Evolutionary conservation across 176 grass and related monocot genomes (phyloP).

Genomic region (Rhipidocladum racemiflorum): DNA sequence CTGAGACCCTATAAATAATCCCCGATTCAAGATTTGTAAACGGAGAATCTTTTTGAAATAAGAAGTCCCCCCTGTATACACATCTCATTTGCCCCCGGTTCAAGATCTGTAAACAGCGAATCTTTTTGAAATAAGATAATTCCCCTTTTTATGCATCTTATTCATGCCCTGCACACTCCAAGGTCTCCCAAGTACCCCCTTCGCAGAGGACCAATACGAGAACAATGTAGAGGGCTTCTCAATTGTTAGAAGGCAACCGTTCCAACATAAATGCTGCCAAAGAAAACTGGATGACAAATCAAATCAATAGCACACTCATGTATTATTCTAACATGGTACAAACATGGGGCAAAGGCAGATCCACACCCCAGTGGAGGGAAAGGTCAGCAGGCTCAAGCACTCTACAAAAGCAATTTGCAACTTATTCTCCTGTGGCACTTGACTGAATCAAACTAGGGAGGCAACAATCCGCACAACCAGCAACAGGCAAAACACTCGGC

Average conservation of each 20-base stretch:
- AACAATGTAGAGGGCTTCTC: background rate
- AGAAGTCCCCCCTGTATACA: too few relatives aligned
- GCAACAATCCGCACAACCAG: background rate
- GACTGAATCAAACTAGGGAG: background rate
- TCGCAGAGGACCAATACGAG: too few relatives aligned
- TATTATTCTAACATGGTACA: constrained; percentile 32
- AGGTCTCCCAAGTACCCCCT: too few relatives aligned
- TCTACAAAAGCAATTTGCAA: constrained; percentile 11
- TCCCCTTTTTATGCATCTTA: too few relatives aligned
- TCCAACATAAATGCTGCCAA: background rate
- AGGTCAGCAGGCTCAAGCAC: constrained; percentile 22
- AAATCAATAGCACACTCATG: constrained; percentile 38
- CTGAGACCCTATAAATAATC: too few relatives aligned
- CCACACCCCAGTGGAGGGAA: background rate
- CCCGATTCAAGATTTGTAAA: too few relatives aligned
- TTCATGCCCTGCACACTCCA: too few relatives aligned
- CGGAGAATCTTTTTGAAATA: too few relatives aligned
- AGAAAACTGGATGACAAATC: constrained; percentile 20
- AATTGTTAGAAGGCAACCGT: background rate
- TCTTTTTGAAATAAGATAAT: too few relatives aligned
- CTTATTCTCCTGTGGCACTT: constrained; percentile 20
- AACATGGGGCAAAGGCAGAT: constrained; percentile 16
- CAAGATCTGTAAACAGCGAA: too few relatives aligned
- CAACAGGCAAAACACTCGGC: constrained; percentile 8
- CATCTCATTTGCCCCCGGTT: too few relatives aligned